Evolutionary conservation across 2,329 filamentous ascomycete species (phyloP).

Genomic region (Xylariaceae sp.): DNA sequence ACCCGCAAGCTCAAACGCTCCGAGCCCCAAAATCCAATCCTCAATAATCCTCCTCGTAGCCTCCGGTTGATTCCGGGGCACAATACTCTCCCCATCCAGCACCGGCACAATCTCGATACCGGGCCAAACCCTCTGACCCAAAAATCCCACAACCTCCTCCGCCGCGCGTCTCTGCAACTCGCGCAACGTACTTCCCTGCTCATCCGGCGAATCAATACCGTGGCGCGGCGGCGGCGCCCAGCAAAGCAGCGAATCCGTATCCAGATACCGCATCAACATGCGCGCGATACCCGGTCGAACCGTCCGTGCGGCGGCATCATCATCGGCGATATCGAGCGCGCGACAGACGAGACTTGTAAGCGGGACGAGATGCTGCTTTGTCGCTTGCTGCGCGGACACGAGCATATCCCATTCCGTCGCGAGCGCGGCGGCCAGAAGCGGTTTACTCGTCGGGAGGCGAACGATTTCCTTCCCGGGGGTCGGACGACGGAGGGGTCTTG

Average conservation of each 20-base stretch:
- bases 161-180: slow-evolving; percentile 66
- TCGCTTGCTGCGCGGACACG: slow-evolving; percentile 73
- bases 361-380: slow-evolving; percentile 82
- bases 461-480: slow-evolving; percentile 62
- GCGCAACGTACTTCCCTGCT: slow-evolving; percentile 55
- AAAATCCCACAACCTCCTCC: slow-evolving; percentile 63
- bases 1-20: slow-evolving; percentile 76
- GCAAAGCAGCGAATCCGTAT: slow-evolving; percentile 89
- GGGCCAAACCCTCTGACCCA: slow-evolving; percentile 74
- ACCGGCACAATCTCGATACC: slow-evolving; percentile 72
- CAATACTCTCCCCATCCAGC: slow-evolving; percentile 71
- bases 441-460: slow-evolving; percentile 67
- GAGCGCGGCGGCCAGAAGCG: slow-evolving; percentile 75
- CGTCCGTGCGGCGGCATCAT: slow-evolving; percentile 45
- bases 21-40: slow-evolving; percentile 69
- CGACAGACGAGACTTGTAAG: slow-evolving; percentile 80
- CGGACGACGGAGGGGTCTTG: slow-evolving; percentile 71
- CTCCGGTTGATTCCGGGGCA: slow-evolving; percentile 67
- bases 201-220: slow-evolving; percentile 39
- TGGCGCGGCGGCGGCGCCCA: slow-evolving; percentile 60
- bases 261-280: slow-evolving; percentile 76
- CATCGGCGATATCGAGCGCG: slow-evolving; percentile 70
- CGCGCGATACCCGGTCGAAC: slow-evolving; percentile 59
- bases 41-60: slow-evolving; percentile 71
- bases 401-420: slow-evolving; percentile 92